phyloP scores from a whole-genome alignment of 2,329 filamentous ascomycete genomes.

The Fusarium acutatum region DNA sequence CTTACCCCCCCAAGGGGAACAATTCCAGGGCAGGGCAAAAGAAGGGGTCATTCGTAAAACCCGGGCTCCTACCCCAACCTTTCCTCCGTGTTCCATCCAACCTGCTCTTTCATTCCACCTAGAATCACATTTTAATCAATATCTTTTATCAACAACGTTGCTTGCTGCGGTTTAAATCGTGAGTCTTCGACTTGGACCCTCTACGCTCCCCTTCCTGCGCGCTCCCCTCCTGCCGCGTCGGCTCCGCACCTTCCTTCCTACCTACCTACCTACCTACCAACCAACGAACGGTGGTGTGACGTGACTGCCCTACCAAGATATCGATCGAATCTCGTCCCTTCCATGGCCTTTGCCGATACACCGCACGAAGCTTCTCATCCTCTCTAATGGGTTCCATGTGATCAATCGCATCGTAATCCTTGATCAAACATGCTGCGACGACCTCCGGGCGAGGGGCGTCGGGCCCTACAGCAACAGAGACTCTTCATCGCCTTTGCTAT shows the following conservation, averaged over 20 bases:
- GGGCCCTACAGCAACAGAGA: slow-evolving; percentile 56
- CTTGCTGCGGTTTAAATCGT: background rate
- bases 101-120: slow-evolving; percentile 5
- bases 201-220: slow-evolving; percentile 1
- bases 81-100: slow-evolving; percentile 15
- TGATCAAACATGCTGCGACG: slow-evolving; percentile 66
- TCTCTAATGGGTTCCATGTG: slow-evolving; percentile 38
- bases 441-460: slow-evolving; percentile 66
- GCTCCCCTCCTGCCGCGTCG: slow-evolving; percentile 14
- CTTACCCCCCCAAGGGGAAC: background rate
- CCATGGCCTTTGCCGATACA: slow-evolving; percentile 28
- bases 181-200: background rate
- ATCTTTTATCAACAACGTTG: background rate
- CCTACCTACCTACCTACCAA: background rate
- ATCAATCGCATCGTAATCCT: slow-evolving; percentile 21
- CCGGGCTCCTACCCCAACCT: slow-evolving; percentile 31
- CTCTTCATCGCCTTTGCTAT: slow-evolving; percentile 65
- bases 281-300: slow-evolving; percentile 30
- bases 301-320: slow-evolving; percentile 34
- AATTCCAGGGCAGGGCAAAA: slow-evolving; percentile 30
- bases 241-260: slow-evolving; percentile 25
- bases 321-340: background rate
- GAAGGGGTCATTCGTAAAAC: slow-evolving; percentile 15
- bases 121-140: background rate
- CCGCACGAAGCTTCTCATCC: slow-evolving; percentile 7